Evolutionary conservation across 164 flowering plant species (phyloP), one percentile per base, ranked within the genome.

Genomic region (Macadamia tetraphylla): DNA sequence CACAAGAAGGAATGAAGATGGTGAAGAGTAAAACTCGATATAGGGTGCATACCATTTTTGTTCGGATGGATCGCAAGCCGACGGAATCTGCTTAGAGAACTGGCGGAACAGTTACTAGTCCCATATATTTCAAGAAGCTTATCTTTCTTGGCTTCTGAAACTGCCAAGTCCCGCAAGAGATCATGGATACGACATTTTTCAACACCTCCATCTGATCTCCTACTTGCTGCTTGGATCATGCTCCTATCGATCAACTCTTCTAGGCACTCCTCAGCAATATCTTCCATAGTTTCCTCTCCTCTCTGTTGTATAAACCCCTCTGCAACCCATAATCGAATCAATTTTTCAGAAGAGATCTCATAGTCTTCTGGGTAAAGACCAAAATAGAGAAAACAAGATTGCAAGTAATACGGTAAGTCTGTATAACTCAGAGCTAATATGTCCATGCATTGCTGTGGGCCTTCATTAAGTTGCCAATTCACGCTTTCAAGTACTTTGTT

Each of bases 161-260:
- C 49, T 0, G 64, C 32, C 0, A 62, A 10, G 18, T 32, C 65
- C 51, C 71, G 44, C 49, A 68, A n/a, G 1, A 60, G 58, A 68
- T 68, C 71, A 61, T 68, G 71, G 7, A 68, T 9, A 14, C 65
- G 58, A 40, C 71, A 68, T 4, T 3, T 31, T 49, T 30, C 9
- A 60, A 60, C 49, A 12, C 11, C 1, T 6, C 56, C 15, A 3
- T 7, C 10, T 4, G 0, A 3, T 14, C 70, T 48, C 29, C 35
- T 23, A 23, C 23, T 29, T 0, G 40, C 56, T 1, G 68, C 57
- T 13, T 53, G 57, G 15, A 13, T 17, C 18, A 17, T 53, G 4
- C 57, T 53, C 6, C 57, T 1, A 1, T 17, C n/a, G 57, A 53
- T 53, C 2, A 53, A 6, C 57, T 53, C 57, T 17, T 53, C n/a